phyloP scores from a whole-genome alignment of 2,329 filamentous ascomycete species.

The Trichoderma harzianum region DNA sequence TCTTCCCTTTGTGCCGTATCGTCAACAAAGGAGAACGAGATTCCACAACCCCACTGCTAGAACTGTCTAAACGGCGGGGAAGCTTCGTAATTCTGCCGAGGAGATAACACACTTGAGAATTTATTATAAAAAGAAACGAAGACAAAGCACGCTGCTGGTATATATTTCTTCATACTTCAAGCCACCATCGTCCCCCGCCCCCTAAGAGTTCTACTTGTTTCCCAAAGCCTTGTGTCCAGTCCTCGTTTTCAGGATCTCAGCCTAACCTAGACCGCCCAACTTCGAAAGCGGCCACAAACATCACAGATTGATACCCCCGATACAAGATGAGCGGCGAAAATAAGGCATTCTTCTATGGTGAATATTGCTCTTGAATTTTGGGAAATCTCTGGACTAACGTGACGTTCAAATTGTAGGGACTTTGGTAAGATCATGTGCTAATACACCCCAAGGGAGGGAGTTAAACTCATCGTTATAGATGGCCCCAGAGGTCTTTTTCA shows the following conservation, averaged over 20 bases:
- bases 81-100: constrained; percentile 1
- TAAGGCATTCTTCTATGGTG: constrained; percentile 58
- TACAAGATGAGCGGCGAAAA: constrained; percentile 40
- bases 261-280: neutral
- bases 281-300: neutral
- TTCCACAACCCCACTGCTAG: neutral
- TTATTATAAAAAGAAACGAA: neutral
- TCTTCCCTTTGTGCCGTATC: neutral
- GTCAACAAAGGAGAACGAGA: neutral
- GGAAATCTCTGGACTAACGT: neutral
- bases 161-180: neutral
- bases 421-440: neutral
- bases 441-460: neutral
- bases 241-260: neutral
- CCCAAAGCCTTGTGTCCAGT: neutral
- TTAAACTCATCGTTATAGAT: constrained; percentile 48
- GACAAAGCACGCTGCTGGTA: neutral
- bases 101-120: neutral
- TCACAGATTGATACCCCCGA: neutral
- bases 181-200: neutral
- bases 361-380: constrained; percentile 7
- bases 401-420: neutral
- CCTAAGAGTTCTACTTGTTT: neutral
- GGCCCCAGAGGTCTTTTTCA: constrained; percentile 82
- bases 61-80: neutral